These are phyloP conservation scores for Coemansia sp. DNA, from an alignment of 192 early-diverging fungal genomes.

Conservation along the genomic window DNA sequence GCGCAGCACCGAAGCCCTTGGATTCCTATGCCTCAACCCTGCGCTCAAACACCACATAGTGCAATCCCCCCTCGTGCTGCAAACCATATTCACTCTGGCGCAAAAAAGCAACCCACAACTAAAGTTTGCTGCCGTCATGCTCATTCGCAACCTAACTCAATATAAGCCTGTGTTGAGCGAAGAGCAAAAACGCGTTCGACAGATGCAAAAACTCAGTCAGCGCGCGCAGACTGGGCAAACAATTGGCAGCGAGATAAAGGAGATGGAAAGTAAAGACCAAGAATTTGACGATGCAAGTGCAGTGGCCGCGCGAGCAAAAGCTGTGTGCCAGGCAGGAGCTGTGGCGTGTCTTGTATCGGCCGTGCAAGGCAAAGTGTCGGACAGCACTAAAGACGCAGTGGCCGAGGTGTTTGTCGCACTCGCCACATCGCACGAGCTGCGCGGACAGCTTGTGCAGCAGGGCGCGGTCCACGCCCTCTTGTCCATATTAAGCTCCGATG, in stretches of 20 bases:
- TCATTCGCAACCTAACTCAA: conserved; percentile 75
- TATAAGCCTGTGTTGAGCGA: conserved; percentile 68
- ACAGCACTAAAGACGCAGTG: conserved; percentile 61
- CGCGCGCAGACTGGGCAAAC: conserved; percentile 8
- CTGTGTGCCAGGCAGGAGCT: conserved; percentile 60
- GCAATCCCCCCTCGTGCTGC: conserved; percentile 59
- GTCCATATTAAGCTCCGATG: conserved; percentile 22
- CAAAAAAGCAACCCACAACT: conserved; percentile 56
- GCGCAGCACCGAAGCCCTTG: conserved; percentile 76
- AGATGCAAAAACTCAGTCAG: conserved; percentile 64
- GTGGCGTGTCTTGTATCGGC: conserved; percentile 27
- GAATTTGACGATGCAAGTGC: no score
- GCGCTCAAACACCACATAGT: conserved; percentile 69
- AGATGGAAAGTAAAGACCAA: conserved; percentile 11
- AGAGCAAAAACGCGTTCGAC: conserved; percentile 78
- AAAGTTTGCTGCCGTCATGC: conserved; percentile 70
- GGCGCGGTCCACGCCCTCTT: conserved; percentile 70
- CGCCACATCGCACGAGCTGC: conserved; percentile 65
- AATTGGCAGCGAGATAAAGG: conserved; percentile 8
- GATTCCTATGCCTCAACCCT: conserved; percentile 74
- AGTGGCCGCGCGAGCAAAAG: conserved; percentile 54
- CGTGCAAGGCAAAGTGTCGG: conserved; percentile 57
- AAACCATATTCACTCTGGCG: conserved; percentile 57
- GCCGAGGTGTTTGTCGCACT: conserved; percentile 70
- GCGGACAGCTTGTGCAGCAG: conserved; percentile 81